A percentile compares a stretch with the other conserved stretches of the same genome.
phyloP scores from a whole-genome alignment of 345 rosid genomes.

The Theobroma cacao region DNA sequence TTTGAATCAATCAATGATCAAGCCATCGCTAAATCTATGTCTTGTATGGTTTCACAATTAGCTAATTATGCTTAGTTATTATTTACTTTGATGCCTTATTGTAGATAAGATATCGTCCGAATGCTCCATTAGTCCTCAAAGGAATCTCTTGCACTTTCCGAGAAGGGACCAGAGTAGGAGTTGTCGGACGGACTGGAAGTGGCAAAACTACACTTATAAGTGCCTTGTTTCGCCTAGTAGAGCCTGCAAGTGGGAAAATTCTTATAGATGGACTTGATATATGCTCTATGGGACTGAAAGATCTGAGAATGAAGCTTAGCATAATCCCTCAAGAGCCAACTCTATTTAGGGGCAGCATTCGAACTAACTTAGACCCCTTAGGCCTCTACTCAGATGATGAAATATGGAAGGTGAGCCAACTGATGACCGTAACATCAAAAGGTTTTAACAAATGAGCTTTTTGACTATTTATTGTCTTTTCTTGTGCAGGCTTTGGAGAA shows the following conservation, averaged over 20 bases:
- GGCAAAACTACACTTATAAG: slow-evolving; percentile 88
- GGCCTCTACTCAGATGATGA: slow-evolving; percentile 67
- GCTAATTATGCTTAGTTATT: background rate
- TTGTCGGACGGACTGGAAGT: slow-evolving; percentile 92
- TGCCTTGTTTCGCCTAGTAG: slow-evolving; percentile 84
- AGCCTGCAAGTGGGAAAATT: slow-evolving; percentile 70
- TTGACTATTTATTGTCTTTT: background rate
- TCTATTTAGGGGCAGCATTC: slow-evolving; percentile 74
- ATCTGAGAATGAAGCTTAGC: slow-evolving; percentile 84
- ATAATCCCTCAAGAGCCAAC: slow-evolving; percentile 97
- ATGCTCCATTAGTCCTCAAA: slow-evolving; percentile 63
- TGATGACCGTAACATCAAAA: background rate
- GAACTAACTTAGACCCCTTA: slow-evolving; percentile 84
- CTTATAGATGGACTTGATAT: slow-evolving; percentile 76
- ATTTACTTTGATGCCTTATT: background rate
- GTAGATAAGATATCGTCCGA: slow-evolving; percentile 68
- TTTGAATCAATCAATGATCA: background rate
- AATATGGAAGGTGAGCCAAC: slow-evolving; percentile 68
- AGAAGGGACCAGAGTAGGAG: slow-evolving; percentile 75
- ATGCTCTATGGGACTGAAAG: slow-evolving; percentile 72
- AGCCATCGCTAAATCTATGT: background rate
- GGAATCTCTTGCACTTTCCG: slow-evolving; percentile 74
- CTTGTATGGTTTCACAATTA: background rate
- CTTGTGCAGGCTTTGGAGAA: slow-evolving; percentile 56
- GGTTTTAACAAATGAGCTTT: background rate